Evolutionary conservation across 1,284 basidiomycete species (phyloP).

Genomic region (Microbotryomycetes sp.): DNA sequence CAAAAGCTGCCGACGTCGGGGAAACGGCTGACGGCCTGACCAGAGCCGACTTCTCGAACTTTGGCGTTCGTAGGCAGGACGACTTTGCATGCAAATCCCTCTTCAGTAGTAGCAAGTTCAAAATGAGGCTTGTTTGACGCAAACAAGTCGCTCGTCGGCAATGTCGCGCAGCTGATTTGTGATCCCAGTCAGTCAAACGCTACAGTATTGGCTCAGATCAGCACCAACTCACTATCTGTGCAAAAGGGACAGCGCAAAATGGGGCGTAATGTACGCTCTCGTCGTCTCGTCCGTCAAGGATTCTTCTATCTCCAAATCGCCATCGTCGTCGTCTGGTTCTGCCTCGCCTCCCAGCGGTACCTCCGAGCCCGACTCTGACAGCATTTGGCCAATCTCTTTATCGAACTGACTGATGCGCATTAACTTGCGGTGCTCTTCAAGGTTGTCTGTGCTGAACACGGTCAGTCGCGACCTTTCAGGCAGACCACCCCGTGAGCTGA

Average conservation of each 20-base stretch:
- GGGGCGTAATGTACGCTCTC: slow-evolving; percentile 6
- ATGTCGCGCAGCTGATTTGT: background rate
- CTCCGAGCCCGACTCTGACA: background rate
- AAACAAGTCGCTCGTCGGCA: slow-evolving; percentile 9
- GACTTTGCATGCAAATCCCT: background rate
- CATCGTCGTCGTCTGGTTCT: slow-evolving; percentile 2
- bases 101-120: background rate
- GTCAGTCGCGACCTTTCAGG: background rate
- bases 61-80: background rate
- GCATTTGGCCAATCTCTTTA: background rate
- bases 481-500: background rate
- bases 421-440: slow-evolving; percentile 5
- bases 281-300: slow-evolving; percentile 1
- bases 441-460: background rate
- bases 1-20: background rate
- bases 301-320: background rate
- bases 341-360: background rate
- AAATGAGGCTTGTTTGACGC: background rate
- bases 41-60: background rate
- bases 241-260: slow-evolving; percentile 5
- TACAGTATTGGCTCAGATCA: too few species aligned
- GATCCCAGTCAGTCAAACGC: background rate
- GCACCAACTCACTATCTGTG: slow-evolving; percentile 1
- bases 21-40: background rate
- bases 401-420: slow-evolving; percentile 3